Conservation (phyloP, 805 yeast genomes). For the Wickerhamiella dianesei region DNA sequence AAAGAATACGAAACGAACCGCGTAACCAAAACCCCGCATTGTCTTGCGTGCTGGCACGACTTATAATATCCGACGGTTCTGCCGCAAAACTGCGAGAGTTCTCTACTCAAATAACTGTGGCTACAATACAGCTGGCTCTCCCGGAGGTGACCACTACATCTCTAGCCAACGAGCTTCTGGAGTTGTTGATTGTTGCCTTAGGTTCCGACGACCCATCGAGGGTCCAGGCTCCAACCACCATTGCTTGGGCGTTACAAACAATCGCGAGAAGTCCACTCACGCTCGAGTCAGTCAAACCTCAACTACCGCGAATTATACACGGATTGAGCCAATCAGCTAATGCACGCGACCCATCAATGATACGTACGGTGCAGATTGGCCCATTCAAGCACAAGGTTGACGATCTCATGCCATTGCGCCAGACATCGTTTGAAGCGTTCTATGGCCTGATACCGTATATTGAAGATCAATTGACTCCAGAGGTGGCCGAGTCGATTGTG, state of each 20-base stretch:
- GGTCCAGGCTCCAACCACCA: neutral
- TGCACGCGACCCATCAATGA: neutral
- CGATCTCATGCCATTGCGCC: conserved; percentile 61
- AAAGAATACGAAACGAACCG: neutral
- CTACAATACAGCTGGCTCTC: neutral
- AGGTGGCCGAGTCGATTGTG: conserved; percentile 31
- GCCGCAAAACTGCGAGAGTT: neutral
- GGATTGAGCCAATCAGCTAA: neutral
- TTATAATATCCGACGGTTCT: neutral
- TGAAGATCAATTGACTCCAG: conserved; percentile 21
- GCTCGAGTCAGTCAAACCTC: neutral
- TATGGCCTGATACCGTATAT: conserved; percentile 34
- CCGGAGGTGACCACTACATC: neutral
- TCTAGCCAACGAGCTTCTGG: neutral
- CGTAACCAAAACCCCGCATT: neutral
- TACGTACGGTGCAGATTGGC: conserved; percentile 47
- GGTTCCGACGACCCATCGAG: neutral
- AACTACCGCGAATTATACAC: neutral
- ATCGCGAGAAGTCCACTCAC: neutral
- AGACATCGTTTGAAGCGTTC: conserved; percentile 56
- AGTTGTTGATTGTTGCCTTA: neutral
- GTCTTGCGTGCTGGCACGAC: neutral
- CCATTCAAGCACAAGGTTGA: conserved; percentile 74
- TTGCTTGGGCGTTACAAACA: conserved; percentile 1
- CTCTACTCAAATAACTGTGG: neutral